A percentile compares a stretch with the other conserved stretches of the same genome.
Conservation (phyloP, 192 early-diverging fungal genomes). For the Podila horticola region DNA sequence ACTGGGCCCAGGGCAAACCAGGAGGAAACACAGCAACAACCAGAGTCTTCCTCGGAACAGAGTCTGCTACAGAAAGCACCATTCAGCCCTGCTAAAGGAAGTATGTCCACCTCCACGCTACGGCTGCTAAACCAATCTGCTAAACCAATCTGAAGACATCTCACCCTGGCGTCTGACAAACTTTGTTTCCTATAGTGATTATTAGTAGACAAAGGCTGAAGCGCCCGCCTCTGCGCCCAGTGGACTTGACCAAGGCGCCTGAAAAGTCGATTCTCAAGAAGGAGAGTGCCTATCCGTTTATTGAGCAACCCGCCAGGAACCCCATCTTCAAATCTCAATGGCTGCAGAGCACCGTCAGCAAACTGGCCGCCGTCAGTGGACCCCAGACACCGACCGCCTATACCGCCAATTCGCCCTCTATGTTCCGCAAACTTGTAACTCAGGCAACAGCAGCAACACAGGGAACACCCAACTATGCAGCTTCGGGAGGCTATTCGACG, state of each 20-base stretch:
- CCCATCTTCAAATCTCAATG: slow-evolving; percentile 49
- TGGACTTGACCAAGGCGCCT: slow-evolving; percentile 23
- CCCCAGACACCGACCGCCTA: slow-evolving; percentile 37
- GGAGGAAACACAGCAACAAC: too few relatives aligned
- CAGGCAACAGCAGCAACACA: slow-evolving; percentile 40
- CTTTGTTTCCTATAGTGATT: too few relatives aligned
- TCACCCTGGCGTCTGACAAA: too few relatives aligned
- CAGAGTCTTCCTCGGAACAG: neutral
- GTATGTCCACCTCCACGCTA: neutral
- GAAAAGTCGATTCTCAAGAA: slow-evolving; percentile 47
- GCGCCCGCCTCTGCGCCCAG: slow-evolving; percentile 31
- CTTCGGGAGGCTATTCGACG: neutral
- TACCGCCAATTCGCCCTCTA: slow-evolving; percentile 35
- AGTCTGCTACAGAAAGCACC: neutral
- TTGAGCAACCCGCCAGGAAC: slow-evolving; percentile 33
- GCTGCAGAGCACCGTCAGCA: slow-evolving; percentile 51
- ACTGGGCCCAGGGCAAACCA: too few relatives aligned
- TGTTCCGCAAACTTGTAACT: slow-evolving; percentile 40
- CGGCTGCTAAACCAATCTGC: too few relatives aligned
- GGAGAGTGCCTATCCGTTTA: slow-evolving; percentile 46
- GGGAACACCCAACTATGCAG: slow-evolving; percentile 4
- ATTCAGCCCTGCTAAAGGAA: neutral
- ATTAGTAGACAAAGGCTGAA: slow-evolving; percentile 24
- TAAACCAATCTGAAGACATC: too few relatives aligned
- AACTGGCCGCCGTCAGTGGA: slow-evolving; percentile 46